A percentile compares a stretch with the other conserved stretches of the same genome.
These are phyloP conservation scores for Monilinia fructigena DNA, from an alignment of 2,329 filamentous ascomycete species.

Conservation along the genomic window DNA sequence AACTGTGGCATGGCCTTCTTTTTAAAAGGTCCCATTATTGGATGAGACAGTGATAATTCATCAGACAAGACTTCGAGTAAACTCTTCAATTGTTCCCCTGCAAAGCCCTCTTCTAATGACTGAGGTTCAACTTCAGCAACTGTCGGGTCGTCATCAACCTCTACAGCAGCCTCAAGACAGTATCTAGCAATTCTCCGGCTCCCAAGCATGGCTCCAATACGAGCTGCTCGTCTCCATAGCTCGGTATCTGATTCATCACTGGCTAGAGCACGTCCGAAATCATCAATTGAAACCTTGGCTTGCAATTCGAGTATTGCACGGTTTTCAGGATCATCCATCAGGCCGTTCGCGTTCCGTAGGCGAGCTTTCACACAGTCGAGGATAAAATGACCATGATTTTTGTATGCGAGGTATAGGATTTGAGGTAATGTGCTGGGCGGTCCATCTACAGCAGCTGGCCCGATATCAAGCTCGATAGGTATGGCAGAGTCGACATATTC, in stretches of 20 bases:
- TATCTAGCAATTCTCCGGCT: slow-evolving; percentile 59
- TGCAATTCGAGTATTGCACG: slow-evolving; percentile 40
- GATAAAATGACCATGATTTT: slow-evolving; percentile 90
- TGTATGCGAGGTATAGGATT: slow-evolving; percentile 89
- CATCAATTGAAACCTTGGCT: slow-evolving; percentile 49
- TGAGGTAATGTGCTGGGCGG: slow-evolving; percentile 80
- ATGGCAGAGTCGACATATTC: slow-evolving; percentile 51
- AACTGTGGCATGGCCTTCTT: slow-evolving; percentile 51
- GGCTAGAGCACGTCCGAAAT: slow-evolving; percentile 59
- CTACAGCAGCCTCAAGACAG: slow-evolving; percentile 64
- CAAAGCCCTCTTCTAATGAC: slow-evolving; percentile 61
- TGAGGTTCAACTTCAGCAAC: slow-evolving; percentile 61
- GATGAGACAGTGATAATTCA: slow-evolving; percentile 57
- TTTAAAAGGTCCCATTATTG: slow-evolving; percentile 57
- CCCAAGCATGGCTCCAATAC: slow-evolving; percentile 57
- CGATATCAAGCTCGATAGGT: slow-evolving; percentile 52
- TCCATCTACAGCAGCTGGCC: slow-evolving; percentile 65
- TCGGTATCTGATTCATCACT: slow-evolving; percentile 67
- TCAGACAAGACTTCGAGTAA: slow-evolving; percentile 55
- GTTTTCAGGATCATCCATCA: slow-evolving; percentile 40
- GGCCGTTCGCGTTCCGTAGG: slow-evolving; percentile 42
- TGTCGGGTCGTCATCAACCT: slow-evolving; percentile 65
- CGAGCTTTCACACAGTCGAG: slow-evolving; percentile 69
- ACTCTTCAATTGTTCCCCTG: slow-evolving; percentile 60
- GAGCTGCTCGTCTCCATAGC: slow-evolving; percentile 59